phyloP scores from a whole-genome alignment of 192 early-diverging fungal species.

The Coemansia javaensis region DNA sequence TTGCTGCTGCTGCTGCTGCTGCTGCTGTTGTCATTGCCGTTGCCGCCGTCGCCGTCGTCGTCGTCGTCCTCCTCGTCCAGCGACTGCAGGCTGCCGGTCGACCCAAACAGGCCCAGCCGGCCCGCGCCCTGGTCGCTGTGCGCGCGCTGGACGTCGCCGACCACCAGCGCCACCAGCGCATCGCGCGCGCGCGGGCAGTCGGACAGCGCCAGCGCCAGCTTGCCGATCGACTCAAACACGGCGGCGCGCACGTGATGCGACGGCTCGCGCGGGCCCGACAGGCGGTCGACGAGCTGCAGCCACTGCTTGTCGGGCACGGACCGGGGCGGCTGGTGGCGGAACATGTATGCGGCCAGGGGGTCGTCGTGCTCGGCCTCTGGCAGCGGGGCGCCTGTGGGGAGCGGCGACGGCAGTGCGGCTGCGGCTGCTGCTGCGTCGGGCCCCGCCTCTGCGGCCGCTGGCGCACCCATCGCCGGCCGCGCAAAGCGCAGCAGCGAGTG shows the following conservation, averaged over 20 bases:
- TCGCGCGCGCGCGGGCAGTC: slow-evolving; percentile 42
- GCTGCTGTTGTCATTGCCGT: slow-evolving; percentile 6
- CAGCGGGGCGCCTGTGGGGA: too few relatives aligned
- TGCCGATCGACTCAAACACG: slow-evolving; percentile 44
- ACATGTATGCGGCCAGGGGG: slow-evolving; percentile 3
- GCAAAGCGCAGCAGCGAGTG: slow-evolving; percentile 26
- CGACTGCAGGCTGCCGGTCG: slow-evolving; percentile 9
- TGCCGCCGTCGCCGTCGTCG: slow-evolving; percentile 7
- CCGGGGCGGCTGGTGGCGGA: slow-evolving; percentile 26
- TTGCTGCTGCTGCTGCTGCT: neutral
- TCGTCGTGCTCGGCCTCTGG: too few relatives aligned
- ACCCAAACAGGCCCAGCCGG: slow-evolving; percentile 25
- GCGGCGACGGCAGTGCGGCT: neutral
- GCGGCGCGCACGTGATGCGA: slow-evolving; percentile 48
- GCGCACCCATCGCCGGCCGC: neutral
- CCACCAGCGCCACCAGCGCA: slow-evolving; percentile 21
- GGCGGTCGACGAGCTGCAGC: slow-evolving; percentile 40
- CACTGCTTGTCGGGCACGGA: slow-evolving; percentile 38
- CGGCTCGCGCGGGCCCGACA: slow-evolving; percentile 45
- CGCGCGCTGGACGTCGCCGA: slow-evolving; percentile 31
- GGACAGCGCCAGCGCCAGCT: slow-evolving; percentile 36
- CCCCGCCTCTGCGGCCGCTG: neutral
- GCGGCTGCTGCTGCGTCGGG: neutral
- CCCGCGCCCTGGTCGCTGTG: slow-evolving; percentile 11
- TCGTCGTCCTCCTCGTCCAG: slow-evolving; percentile 15